A percentile compares a stretch with the other conserved stretches of the same genome.
phyloP scores from a whole-genome alignment of 2,329 filamentous ascomycete species.

The Penicillium sp. region DNA sequence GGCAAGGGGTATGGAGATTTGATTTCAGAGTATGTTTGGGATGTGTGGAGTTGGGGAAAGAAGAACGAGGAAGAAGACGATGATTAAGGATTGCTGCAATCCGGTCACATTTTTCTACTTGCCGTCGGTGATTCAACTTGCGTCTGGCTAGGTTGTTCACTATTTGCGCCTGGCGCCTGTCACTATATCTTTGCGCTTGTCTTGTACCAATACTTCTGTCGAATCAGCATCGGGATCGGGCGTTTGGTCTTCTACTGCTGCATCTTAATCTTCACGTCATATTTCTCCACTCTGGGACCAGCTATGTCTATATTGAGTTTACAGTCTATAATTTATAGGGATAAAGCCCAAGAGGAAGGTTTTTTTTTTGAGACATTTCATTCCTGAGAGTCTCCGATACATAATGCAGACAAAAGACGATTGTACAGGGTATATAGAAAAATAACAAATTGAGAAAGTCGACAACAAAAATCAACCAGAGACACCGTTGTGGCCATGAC shows the following conservation, averaged over 20 bases:
- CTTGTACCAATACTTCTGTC: constrained; percentile 15
- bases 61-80: constrained; percentile 23
- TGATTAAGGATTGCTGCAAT: constrained; percentile 2
- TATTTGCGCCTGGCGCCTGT: neutral
- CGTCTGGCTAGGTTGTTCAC: neutral
- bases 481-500: neutral
- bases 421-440: too few relatives aligned
- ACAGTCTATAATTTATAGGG: neutral
- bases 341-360: neutral
- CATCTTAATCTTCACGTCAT: neutral
- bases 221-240: constrained; percentile 19
- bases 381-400: too few relatives aligned
- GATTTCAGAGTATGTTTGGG: constrained; percentile 49
- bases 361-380: neutral
- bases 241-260: constrained; percentile 9
- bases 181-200: neutral
- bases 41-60: constrained; percentile 46
- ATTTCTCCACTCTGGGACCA: neutral
- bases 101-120: neutral
- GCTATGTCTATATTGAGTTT: neutral
- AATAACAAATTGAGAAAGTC: neutral
- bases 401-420: too few relatives aligned
- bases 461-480: neutral
- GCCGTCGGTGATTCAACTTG: neutral
- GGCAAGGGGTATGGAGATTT: constrained; percentile 48